These are phyloP conservation scores for Oryza brachyantha DNA, from an alignment of 176 grass and related monocot species.

Conservation along the genomic window DNA sequence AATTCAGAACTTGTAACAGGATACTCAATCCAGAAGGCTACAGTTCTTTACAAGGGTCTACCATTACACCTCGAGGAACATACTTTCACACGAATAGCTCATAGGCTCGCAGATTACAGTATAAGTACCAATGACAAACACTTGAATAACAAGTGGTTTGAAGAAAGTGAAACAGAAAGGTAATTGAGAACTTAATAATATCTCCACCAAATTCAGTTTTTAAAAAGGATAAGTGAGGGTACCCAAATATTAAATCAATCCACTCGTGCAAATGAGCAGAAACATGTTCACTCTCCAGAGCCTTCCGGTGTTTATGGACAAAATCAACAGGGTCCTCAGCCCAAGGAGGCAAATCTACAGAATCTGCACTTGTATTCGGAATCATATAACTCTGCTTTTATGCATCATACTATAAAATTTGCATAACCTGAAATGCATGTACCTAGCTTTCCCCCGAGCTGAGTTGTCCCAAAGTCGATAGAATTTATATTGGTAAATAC, in stretches of 20 bases:
- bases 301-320: constrained; percentile 93
- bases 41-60: background rate
- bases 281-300: constrained; percentile 94
- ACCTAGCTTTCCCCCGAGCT: constrained; percentile 97
- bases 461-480: constrained; percentile 91
- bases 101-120: background rate
- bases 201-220: background rate
- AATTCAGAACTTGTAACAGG: constrained; percentile 2
- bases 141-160: background rate
- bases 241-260: constrained; percentile 99
- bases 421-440: constrained; percentile 22
- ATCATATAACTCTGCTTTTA: constrained; percentile 7
- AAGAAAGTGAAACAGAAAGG: background rate
- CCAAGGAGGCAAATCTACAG: constrained; percentile 89
- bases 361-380: constrained; percentile 58
- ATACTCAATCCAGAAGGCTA: background rate
- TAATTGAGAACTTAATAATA: background rate
- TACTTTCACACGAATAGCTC: background rate
- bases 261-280: constrained; percentile 96
- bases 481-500: constrained; percentile 81
- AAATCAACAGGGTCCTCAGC: constrained; percentile 93
- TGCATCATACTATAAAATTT: constrained; percentile 13
- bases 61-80: background rate
- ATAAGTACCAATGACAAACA: background rate
- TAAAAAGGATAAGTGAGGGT: constrained; percentile 5